phyloP scores from a whole-genome alignment of 768 basidiomycete species.

The Russula compacta region DNA sequence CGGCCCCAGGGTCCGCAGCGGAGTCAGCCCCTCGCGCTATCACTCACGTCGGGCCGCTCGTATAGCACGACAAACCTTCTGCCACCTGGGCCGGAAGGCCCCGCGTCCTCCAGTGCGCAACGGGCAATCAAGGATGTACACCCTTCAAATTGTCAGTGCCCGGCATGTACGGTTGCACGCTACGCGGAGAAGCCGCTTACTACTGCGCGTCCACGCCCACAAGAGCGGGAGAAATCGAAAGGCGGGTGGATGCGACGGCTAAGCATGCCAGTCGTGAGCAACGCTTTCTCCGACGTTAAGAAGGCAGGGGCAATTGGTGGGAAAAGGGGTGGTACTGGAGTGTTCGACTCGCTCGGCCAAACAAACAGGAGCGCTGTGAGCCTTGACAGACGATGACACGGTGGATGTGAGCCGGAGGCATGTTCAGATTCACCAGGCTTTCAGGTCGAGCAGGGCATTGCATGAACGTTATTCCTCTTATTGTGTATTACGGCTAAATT shows the following conservation, averaged over 20 bases:
- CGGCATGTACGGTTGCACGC: conserved; percentile 49
- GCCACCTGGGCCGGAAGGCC: conserved; percentile 25
- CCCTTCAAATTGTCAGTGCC: conserved; percentile 59
- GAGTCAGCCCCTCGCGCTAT: conserved; percentile 5
- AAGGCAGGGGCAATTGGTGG: conserved; percentile 22
- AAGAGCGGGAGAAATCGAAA: conserved; percentile 45
- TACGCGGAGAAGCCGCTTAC: conserved; percentile 34
- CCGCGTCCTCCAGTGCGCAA: conserved; percentile 11
- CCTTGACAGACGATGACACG: conserved; percentile 6
- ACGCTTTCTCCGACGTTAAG: conserved; percentile 53
- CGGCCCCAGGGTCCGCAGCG: conserved; percentile 13
- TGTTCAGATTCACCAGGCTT: not conserved
- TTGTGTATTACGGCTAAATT: not conserved
- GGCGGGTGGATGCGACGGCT: conserved; percentile 70
- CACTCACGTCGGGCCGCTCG: conserved; percentile 28
- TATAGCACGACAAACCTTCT: conserved; percentile 37
- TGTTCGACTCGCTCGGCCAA: conserved; percentile 5
- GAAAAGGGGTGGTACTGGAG: not conserved
- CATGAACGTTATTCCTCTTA: not conserved
- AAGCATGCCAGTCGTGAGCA: conserved; percentile 59
- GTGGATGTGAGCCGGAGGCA: too few relatives aligned
- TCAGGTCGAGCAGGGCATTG: not conserved
- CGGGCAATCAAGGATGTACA: conserved; percentile 30
- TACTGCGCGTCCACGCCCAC: conserved; percentile 36
- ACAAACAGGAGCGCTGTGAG: conserved; percentile 9